Evolutionary conservation across 305 asterid species (phyloP).

Genomic region (Fraxinus ornus): DNA sequence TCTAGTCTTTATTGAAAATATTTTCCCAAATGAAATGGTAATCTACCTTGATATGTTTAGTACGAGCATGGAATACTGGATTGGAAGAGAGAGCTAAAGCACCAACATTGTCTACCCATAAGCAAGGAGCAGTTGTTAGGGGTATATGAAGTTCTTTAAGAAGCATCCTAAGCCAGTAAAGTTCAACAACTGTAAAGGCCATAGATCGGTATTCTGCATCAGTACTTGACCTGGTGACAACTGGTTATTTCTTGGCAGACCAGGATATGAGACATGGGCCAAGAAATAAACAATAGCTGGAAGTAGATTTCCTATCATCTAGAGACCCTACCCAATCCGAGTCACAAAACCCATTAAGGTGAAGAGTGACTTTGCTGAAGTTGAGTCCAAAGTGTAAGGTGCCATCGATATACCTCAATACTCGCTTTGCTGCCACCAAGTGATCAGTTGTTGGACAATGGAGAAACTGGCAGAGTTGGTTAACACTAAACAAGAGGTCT

Average conservation of each 20-base stretch:
- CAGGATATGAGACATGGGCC: not conserved
- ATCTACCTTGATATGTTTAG: too few species aligned
- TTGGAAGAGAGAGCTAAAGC: too few species aligned
- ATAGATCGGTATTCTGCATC: not conserved
- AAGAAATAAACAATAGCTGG: not conserved
- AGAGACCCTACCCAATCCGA: slow-evolving; percentile 15
- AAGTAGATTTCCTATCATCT: slow-evolving; percentile 6
- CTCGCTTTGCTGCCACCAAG: not conserved
- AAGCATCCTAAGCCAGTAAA: too few species aligned
- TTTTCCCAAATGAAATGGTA: too few species aligned
- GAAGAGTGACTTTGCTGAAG: not conserved
- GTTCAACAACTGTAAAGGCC: not conserved
- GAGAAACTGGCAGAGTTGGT: too few species aligned
- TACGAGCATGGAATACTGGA: too few species aligned
- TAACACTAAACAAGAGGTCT: too few species aligned
- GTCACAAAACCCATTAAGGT: slow-evolving; percentile 12
- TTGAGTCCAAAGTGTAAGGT: not conserved
- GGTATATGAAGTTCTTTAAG: too few species aligned
- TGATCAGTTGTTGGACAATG: not conserved
- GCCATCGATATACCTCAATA: not conserved
- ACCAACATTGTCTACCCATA: too few species aligned
- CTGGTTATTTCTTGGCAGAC: not conserved
- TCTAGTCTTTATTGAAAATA: too few species aligned
- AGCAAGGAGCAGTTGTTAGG: too few species aligned
- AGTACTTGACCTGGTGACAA: not conserved